A percentile compares a stretch with the other conserved stretches of the same genome.
These are phyloP conservation scores for Globisporangium rhizosaccharum DNA, from an alignment of 352 stramenopile genomes.

Conservation along the genomic window DNA sequence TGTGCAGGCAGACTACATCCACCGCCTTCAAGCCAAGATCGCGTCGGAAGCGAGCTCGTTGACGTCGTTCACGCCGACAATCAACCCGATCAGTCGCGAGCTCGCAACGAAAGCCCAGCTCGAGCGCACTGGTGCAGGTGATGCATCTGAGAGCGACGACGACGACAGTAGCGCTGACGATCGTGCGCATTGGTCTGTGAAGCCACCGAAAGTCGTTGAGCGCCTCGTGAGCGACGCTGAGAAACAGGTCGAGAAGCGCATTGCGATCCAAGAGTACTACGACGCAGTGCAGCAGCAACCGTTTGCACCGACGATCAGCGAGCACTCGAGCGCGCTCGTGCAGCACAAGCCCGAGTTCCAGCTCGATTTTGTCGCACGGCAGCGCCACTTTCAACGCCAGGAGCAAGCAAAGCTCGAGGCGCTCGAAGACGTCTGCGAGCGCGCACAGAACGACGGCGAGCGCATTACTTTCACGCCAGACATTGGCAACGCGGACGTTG, in stretches of 20 bases:
- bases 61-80: conserved; percentile 44
- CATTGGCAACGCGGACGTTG: conserved; percentile 64
- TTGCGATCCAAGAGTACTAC: conserved; percentile 68
- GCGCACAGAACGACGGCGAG: conserved; percentile 25
- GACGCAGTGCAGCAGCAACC: conserved; percentile 53
- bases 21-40: conserved; percentile 44
- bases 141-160: background rate
- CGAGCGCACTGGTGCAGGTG: conserved; percentile 13
- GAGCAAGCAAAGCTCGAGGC: conserved; percentile 57
- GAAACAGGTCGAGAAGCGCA: conserved; percentile 30
- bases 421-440: conserved; percentile 41
- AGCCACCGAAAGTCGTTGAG: conserved; percentile 38
- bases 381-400: conserved; percentile 60
- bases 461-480: conserved; percentile 63
- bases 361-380: conserved; percentile 65
- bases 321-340: conserved; percentile 44
- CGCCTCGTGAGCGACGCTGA: conserved; percentile 52
- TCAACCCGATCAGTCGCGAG: conserved; percentile 66
- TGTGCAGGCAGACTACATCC: conserved; percentile 33
- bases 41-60: conserved; percentile 25
- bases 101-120: conserved; percentile 39
- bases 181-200: background rate
- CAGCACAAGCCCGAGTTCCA: conserved; percentile 68
- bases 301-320: conserved; percentile 56
- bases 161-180: conserved; percentile 8